These are phyloP conservation scores for Ottelia alismoides DNA, from an alignment of 106 monocot genomes.

Conservation along the genomic window DNA sequence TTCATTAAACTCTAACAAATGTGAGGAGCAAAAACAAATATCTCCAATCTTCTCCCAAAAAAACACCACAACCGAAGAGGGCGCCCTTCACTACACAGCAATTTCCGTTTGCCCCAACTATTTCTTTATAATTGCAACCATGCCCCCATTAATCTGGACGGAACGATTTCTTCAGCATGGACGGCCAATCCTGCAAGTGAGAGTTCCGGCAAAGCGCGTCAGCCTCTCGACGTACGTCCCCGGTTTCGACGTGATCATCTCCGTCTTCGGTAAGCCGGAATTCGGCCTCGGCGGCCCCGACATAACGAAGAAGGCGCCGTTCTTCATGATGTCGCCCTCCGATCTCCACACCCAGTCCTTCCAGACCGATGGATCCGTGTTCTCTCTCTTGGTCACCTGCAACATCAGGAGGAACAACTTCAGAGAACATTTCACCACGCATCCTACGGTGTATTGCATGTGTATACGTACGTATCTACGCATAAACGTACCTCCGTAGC, in stretches of 20 bases:
- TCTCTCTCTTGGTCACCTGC: slow-evolving; percentile 40
- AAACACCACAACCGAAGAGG: no score
- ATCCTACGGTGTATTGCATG: slow-evolving; percentile 11
- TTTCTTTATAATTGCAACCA: no score
- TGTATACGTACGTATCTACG: not conserved
- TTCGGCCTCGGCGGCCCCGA: slow-evolving; percentile 9
- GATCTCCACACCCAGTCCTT: slow-evolving; percentile 43
- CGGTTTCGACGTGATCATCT: slow-evolving; percentile 28
- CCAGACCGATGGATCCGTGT: slow-evolving; percentile 14
- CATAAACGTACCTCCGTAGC: slow-evolving; percentile 26
- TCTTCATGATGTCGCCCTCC: slow-evolving; percentile 31
- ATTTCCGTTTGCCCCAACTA: no score
- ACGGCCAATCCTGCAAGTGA: slow-evolving; percentile 14
- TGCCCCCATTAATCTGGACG: no score
- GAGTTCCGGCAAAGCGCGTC: slow-evolving; percentile 32
- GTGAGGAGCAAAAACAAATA: no score
- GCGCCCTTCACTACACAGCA: no score
- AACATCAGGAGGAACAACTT: not conserved
- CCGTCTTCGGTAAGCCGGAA: not conserved
- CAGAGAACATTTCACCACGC: not conserved
- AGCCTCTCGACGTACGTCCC: slow-evolving; percentile 20
- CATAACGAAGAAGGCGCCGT: slow-evolving; percentile 42
- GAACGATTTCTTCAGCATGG: no score
- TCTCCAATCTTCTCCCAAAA: no score
- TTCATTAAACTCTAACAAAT: no score